Base-by-base conservation (phyloP, 768 basidiomycete species). In the Boletus tylopilopsis region DNA sequence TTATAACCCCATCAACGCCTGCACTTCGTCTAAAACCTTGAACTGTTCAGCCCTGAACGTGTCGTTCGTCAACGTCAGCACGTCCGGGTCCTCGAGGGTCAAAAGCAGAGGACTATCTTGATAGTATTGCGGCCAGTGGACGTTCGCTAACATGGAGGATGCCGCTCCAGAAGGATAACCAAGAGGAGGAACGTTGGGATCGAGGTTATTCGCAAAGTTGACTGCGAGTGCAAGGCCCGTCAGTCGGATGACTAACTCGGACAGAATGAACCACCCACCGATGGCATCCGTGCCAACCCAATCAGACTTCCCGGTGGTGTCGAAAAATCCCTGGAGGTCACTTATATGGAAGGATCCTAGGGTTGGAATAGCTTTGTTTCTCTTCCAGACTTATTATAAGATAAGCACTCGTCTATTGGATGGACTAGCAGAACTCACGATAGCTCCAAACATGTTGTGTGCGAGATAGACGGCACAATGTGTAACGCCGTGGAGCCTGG, bases 281-380 rank as follows among this genome's bases (percentile, higher is more conserved):
- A 58, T 53, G 2, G 51, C 47, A 23, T 58, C 56, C 1, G 53
- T 25, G 23, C 58, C 51, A 4, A 55, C 46, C 53, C 45, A 55
- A 13, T 60, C 53, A 19, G 53, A 4, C 21, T 21, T 35, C 19
- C 56, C 46, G 0, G 47, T 34, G 22, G 55, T 8, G 16, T 55
- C 21, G 16, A 49, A 58, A n/a, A 50, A 60, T 12, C 50, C 56
- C 22, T 53, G 53, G 5, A 60, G 49, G 13, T 58, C 59, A n/a
- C 51, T 59, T 30, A 22, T 47, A 29, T 59, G 58, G 48, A 59
- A 58, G 21, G 57, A 60, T 6, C 56, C 59, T 30, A 60, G 9
- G 9, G 39, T 53, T 29, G 29, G 29, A 29, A 29, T 29, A 12
- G 4, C 13, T 29, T 36, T 36, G 4, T 36, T 36, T 21, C 35